Percentiles rank a stretch among this genome's conserved stretches.
Evolutionary conservation across 1,284 basidiomycete species (phyloP).

Genomic region (Fistulina hepatica): DNA sequence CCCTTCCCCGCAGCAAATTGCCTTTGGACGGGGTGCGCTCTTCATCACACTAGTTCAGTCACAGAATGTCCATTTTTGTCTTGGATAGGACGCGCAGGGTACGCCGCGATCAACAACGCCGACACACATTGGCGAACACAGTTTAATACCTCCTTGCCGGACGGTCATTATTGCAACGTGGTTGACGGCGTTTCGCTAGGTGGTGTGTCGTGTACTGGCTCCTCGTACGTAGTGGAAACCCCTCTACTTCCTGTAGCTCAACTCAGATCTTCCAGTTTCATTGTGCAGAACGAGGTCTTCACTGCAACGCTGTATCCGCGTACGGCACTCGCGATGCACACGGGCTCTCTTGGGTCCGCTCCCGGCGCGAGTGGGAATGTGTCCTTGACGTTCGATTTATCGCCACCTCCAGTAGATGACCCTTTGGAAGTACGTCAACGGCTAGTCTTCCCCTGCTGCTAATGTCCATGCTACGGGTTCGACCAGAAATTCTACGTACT

Average conservation of each 20-base stretch:
- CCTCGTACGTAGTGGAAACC: slow-evolving; percentile 20
- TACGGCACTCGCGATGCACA: slow-evolving; percentile 34
- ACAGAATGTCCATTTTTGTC: slow-evolving; percentile 3
- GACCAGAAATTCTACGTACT: no score
- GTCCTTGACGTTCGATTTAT: no score
- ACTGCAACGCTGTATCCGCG: slow-evolving; percentile 28
- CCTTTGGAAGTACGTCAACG: no score
- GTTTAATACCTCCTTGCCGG: slow-evolving; percentile 33
- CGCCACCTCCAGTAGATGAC: no score
- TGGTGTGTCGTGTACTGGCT: slow-evolving; percentile 28
- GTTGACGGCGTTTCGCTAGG: slow-evolving; percentile 26
- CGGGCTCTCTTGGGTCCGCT: no score
- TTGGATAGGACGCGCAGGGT: slow-evolving; percentile 22
- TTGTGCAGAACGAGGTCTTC: slow-evolving; percentile 28
- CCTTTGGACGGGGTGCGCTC: slow-evolving; percentile 45
- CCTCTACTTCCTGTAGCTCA: neutral
- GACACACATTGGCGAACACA: slow-evolving; percentile 31
- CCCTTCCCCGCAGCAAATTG: slow-evolving; percentile 44
- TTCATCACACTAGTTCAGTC: neutral
- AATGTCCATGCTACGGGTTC: no score
- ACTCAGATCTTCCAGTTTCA: slow-evolving; percentile 20
- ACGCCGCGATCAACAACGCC: slow-evolving; percentile 40
- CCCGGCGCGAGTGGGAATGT: no score
- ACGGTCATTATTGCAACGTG: slow-evolving; percentile 40
- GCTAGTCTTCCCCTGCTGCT: no score